Base-by-base conservation (phyloP, 805 yeast species). In the Zygotorulaspora chibaensis region DNA sequence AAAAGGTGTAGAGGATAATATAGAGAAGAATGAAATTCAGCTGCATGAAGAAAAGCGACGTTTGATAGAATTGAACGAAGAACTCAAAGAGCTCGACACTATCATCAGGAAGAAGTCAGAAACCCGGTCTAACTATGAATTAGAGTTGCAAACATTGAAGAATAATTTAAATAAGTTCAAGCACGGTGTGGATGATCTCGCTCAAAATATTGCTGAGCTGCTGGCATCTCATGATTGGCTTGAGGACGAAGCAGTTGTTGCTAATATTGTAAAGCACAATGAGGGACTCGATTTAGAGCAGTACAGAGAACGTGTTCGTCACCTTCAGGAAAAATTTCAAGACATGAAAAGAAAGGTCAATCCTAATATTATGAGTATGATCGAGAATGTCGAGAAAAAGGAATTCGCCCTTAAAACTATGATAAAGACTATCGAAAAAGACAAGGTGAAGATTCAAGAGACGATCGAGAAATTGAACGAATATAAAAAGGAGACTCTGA, bases 371-470 rank as follows among this genome's bases (percentile, higher is more conserved):
- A 86, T 86, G 95, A 82, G 82, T 57, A 86, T 85, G 85, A 87
- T 88, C 51, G 96, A 89, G 58, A 87, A 81, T 54, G 95, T 87
- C 23, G 96, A 89, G 62, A 88, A 84, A 73, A 87, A 88, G 61
- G 97, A 89, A 59, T 63, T 73, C 8, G 74, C 90, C 3, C 72
- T 91, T 58, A 83, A 79, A 54, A 75, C 78, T 8, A 89, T 87
- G 90, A 84, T 91, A 52, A 77, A 74, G 50, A 88, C 96, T 4
- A 88, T 90, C 54, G 95, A 86, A 56, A 85, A 81, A 65, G 97
- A 91, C 66, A 89, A 89, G 66, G 67, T 80, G 9, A 91, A 91
- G 70, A 90, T 93, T 55, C 90, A 84, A 56, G 90, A 87, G 53
- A 90, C 98, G 0, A 83, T 93, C 36, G 75, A 73, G 7, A 87